Evolutionary conservation across 345 rosid species (phyloP).

Genomic region (Theobroma cacao): DNA sequence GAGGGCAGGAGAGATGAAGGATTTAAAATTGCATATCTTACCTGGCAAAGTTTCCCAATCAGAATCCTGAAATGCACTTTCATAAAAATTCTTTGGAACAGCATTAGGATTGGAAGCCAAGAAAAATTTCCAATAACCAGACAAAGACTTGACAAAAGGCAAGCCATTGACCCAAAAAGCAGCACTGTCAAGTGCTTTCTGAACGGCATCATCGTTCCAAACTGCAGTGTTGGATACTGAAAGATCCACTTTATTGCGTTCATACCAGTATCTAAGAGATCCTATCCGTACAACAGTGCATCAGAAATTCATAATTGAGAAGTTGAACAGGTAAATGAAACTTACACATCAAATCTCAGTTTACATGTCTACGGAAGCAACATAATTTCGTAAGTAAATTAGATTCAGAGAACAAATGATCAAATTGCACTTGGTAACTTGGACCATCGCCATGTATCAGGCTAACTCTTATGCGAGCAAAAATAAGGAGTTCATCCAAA

Average conservation of each 20-base stretch:
- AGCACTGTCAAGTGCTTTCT: slow-evolving; percentile 68
- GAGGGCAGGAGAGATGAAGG: too few species aligned
- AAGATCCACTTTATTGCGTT: slow-evolving; percentile 73
- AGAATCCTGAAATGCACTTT: slow-evolving; percentile 57
- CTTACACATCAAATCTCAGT: background rate
- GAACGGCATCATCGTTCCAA: slow-evolving; percentile 90
- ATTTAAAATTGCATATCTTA: slow-evolving; percentile 14
- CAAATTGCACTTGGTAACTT: background rate
- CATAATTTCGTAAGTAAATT: background rate
- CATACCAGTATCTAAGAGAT: slow-evolving; percentile 78
- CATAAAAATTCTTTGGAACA: slow-evolving; percentile 64
- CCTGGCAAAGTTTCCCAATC: slow-evolving; percentile 82
- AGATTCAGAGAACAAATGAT: background rate
- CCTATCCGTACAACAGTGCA: slow-evolving; percentile 37
- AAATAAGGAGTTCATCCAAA: background rate
- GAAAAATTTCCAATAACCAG: slow-evolving; percentile 88
- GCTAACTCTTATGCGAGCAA: background rate
- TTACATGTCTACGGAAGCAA: background rate
- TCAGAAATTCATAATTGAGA: slow-evolving; percentile 15
- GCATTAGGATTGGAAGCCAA: slow-evolving; percentile 62
- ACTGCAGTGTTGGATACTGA: slow-evolving; percentile 61
- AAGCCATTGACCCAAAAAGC: slow-evolving; percentile 77
- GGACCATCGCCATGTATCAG: background rate
- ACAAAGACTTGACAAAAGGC: slow-evolving; percentile 79
- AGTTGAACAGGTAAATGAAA: background rate